Base-by-base conservation (phyloP, 2,329 filamentous ascomycete species). In the Ophiocordyceps camponoti-floridani region DNA sequence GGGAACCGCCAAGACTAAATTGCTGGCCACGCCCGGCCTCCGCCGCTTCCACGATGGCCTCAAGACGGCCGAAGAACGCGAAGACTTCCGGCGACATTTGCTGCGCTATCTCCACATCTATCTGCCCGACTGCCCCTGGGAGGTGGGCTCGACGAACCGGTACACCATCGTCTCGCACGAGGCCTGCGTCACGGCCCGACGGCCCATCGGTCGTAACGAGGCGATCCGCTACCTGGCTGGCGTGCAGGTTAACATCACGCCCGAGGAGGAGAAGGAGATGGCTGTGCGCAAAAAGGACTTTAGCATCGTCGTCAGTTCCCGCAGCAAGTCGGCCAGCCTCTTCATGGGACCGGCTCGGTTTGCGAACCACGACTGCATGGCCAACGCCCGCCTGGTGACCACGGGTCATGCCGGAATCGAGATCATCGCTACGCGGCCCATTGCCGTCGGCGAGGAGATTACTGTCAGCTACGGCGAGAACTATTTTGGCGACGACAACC, bases 271-370 rank as follows among this genome's bases (percentile, higher is more conserved):
- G 58, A 73, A 78, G 48, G 78, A 84, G 46, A 74, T 96, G 47
- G 82, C 86, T 26, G 63, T 79, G 50, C 81, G 79, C 47, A 83
- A 91, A 58, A 88, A 89, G 56, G 91, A 98, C 58, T 98, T 98
- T 60, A 95, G 88, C 59, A 88, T 98, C 50, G 88, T 98, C 30
- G 84, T 95, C 56, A 94, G 88, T 49, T 89, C 86, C 51, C 75
- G 91, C 47, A 89, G 84, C 63, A 95, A 94, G 63, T 82, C 82
- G 48, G 83, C 88, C 28, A 94, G 85, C 44, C 68, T 98, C 40
- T 96, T 98, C 58, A 79, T 98, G 58, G 91, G 91, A 0, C 93
- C 91, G 8, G 91, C 91, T 31, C 79, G 91, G 43, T 96, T 98
- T 60, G 87, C 91, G 26, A 98, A 98, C 58, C 91, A 98, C 62